Base-by-base conservation (phyloP, 2,329 filamentous ascomycete genomes). In the Colletotrichum plurivorum region DNA sequence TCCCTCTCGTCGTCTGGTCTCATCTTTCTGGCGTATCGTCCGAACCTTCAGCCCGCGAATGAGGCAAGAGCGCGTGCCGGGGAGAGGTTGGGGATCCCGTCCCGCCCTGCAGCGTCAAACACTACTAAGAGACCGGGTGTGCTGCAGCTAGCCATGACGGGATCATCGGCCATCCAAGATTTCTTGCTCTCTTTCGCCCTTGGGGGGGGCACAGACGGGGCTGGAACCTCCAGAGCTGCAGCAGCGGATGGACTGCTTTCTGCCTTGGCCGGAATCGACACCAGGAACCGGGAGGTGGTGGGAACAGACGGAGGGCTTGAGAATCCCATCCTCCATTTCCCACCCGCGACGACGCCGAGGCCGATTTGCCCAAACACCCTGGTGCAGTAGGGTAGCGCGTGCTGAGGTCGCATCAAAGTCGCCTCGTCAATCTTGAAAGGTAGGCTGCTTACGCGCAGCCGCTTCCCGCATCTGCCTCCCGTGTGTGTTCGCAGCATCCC, bases 1-100 rank as follows among this genome's bases (percentile, higher is more conserved):
- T 68, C 65, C 61, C 52, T 67, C 64, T 22, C 22, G 58, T 62
- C 58, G 46, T 59, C 61, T 67, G 51, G 64, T 67, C 58, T 67
- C 58, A 52, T 63, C 45, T 51, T 31, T 58, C 52, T 59, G n/a
- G 53, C 54, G 49, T 49, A 25, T 68, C 61, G 49, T 65, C 48
- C 61, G 61, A 53, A 59, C 58, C 36, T 52, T 45, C 22, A 57
- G 16, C 15, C 64, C 36, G 31, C 58, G 52, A 63, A 56, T 63
- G 22, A 48, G 49, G 25, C 51, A 4, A 36, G 25, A 27, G 25
- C 41, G 64, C 48, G 41, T 59, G 41, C 54, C 61, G 41, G 41
- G 39, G 61, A 48, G 60, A 64, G 61, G 60, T 52, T 59, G 65
- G 61, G 65, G 53, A 58, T 64, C 60, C 53, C 46, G 60, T 49